These are phyloP conservation scores for Cucurbita pepo DNA, from an alignment of 306 rosid genomes.

Conservation along the genomic window DNA sequence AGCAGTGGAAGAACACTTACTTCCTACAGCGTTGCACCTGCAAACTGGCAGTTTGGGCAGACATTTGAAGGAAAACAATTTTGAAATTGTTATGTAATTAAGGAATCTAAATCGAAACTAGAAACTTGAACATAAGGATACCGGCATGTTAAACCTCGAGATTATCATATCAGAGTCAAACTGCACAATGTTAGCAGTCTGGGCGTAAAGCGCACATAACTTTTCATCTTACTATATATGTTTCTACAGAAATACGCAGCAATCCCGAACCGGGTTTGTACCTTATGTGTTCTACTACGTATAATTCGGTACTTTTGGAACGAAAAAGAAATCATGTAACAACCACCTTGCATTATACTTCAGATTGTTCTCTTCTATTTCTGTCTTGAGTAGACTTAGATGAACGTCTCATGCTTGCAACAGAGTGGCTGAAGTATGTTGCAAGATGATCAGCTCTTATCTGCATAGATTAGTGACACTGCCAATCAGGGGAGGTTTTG, in stretches of 20 bases:
- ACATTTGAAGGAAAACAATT: slow-evolving; percentile 87
- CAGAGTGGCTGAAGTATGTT: background rate
- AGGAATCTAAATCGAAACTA: background rate
- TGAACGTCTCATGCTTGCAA: background rate
- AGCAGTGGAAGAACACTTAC: slow-evolving; percentile 71
- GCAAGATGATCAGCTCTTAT: background rate
- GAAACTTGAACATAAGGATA: background rate
- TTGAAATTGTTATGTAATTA: background rate
- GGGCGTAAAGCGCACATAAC: background rate
- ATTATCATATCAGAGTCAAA: background rate
- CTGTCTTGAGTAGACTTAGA: background rate
- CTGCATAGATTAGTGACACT: background rate
- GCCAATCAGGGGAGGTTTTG: background rate
- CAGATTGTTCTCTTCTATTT: background rate
- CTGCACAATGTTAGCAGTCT: background rate
- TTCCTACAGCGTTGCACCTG: slow-evolving; percentile 72
- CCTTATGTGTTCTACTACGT: background rate
- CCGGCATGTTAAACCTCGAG: background rate
- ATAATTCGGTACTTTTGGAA: background rate
- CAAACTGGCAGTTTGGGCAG: slow-evolving; percentile 69
- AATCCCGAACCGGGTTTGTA: background rate
- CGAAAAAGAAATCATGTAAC: background rate
- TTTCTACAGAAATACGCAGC: background rate
- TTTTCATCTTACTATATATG: background rate
- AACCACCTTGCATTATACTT: background rate